A percentile compares a stretch with the other conserved stretches of the same genome.
Conservation (phyloP, 768 basidiomycete species). For the Boletus sensibilis region DNA sequence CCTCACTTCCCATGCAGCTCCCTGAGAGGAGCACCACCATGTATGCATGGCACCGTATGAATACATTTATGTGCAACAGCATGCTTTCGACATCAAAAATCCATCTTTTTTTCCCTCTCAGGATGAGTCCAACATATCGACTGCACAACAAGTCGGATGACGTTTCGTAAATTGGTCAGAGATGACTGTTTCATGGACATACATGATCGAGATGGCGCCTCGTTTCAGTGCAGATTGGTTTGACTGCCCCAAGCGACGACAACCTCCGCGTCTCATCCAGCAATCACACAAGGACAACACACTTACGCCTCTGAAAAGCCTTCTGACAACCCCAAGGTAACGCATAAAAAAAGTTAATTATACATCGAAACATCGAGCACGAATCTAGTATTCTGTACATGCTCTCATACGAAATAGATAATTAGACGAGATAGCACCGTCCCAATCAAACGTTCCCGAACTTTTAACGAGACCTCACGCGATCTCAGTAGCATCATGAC, state of each 20-base stretch:
- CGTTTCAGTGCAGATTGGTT: neutral
- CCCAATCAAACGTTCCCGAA: neutral
- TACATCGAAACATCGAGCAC: neutral
- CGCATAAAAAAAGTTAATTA: neutral
- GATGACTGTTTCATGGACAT: neutral
- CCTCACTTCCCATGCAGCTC: neutral
- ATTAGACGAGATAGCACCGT: constrained; percentile 11
- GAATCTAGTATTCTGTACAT: constrained; percentile 13
- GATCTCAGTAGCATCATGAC: constrained; percentile 3
- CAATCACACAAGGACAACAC: neutral
- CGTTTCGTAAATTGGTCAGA: neutral
- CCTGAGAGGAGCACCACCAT: constrained; percentile 4
- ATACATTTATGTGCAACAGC: constrained; percentile 24
- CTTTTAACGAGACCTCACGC: neutral
- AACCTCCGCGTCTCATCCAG: neutral
- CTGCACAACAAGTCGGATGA: neutral
- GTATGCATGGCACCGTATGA: constrained; percentile 30
- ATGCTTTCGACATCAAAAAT: constrained; percentile 27
- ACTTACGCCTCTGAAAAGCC: too few relatives aligned
- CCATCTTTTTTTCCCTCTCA: constrained; percentile 2
- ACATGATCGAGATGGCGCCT: neutral
- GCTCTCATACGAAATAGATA: constrained; percentile 14
- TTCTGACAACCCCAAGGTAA: neutral
- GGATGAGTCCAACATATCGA: neutral
- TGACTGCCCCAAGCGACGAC: neutral